Percentiles rank a stretch among this genome's conserved stretches.
Evolutionary conservation across 495 filamentous ascomycete species (phyloP).

Genomic region (Neurospora sublineolata): DNA sequence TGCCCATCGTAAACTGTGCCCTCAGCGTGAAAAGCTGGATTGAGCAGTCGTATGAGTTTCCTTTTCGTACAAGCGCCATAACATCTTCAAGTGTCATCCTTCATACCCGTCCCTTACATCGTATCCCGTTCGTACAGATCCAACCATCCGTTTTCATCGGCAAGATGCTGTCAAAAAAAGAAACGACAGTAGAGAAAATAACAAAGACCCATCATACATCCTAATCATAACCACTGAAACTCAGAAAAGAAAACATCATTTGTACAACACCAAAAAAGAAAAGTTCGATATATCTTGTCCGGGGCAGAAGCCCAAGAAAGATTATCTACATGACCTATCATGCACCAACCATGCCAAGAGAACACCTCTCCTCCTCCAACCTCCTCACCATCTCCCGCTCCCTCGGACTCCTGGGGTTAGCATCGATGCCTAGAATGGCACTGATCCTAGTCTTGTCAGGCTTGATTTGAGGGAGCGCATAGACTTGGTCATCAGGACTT

Average conservation of each 20-base stretch:
- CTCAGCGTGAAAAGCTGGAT: background rate
- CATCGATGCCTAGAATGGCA: constrained; percentile 43
- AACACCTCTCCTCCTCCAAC: constrained; percentile 33
- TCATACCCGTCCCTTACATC: background rate
- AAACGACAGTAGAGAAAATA: background rate
- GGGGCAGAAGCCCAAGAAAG: no score
- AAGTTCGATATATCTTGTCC: background rate
- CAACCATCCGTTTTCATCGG: background rate
- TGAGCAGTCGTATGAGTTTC: background rate
- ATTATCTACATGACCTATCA: background rate
- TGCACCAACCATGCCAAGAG: constrained; percentile 14
- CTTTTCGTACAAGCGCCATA: background rate
- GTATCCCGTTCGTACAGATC: background rate
- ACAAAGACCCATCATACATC: background rate
- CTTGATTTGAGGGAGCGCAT: constrained; percentile 17
- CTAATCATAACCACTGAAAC: background rate
- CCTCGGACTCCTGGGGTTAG: constrained; percentile 39
- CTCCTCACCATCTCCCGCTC: constrained; percentile 42
- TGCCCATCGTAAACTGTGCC: background rate
- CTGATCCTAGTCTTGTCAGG: constrained; percentile 41
- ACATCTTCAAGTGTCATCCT: background rate
- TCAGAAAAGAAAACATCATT: background rate
- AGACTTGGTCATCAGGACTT: constrained; percentile 33
- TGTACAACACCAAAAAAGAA: background rate
- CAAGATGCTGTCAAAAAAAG: background rate